Conservation (phyloP, 179 eudicot genomes). For the Monotropa hypopitys region DNA sequence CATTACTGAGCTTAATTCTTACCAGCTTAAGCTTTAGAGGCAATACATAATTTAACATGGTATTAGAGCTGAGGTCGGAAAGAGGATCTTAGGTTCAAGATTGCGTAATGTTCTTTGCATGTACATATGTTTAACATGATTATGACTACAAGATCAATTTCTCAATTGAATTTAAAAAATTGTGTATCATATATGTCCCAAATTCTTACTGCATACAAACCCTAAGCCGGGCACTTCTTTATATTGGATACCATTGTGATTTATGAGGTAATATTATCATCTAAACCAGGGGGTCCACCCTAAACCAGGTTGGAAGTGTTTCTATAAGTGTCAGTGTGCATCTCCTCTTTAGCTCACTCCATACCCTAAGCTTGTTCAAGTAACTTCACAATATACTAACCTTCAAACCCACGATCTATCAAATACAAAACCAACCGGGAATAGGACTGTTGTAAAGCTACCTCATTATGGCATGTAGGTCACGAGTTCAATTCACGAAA, state of each 20-base stretch:
- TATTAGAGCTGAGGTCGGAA: too few relatives aligned
- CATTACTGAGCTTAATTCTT: neutral
- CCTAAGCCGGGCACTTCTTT: neutral
- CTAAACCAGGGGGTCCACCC: neutral
- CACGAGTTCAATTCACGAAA: too few relatives aligned
- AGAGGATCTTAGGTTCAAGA: too few relatives aligned
- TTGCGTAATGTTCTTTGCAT: too few relatives aligned
- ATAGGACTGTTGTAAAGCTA: too few relatives aligned
- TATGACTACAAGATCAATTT: neutral
- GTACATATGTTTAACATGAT: neutral
- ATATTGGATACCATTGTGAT: neutral
- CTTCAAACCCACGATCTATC: too few relatives aligned
- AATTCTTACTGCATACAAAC: neutral
- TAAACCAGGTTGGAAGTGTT: too few relatives aligned
- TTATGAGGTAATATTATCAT: neutral
- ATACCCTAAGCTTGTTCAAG: neutral
- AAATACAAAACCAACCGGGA: too few relatives aligned
- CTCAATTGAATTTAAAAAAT: neutral
- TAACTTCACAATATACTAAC: neutral
- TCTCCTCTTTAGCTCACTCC: neutral
- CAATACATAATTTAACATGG: too few relatives aligned
- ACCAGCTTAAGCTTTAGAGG: neutral
- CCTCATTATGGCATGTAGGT: too few relatives aligned
- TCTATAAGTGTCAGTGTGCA: too few relatives aligned
- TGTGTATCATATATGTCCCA: neutral